A percentile compares a stretch with the other conserved stretches of the same genome.
phyloP scores from a whole-genome alignment of 139 green algal genomes.

The Pseudopediastrum boryanum region DNA sequence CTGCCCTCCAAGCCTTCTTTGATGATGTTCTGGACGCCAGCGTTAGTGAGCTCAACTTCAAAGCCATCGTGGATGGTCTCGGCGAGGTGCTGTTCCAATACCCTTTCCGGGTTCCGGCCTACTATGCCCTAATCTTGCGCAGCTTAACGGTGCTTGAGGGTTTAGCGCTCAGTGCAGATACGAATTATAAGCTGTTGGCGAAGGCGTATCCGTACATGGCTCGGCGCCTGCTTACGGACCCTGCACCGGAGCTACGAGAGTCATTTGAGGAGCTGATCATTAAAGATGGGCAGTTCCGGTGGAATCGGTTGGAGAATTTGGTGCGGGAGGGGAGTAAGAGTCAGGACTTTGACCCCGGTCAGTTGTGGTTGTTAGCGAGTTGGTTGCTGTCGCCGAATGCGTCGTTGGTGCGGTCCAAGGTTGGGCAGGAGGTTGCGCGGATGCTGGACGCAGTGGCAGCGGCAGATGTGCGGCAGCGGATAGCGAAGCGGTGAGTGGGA shows the following conservation, averaged over 20 bases:
- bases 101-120: constrained; percentile 85
- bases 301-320: constrained; percentile 89
- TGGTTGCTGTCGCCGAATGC: constrained; percentile 67
- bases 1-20: constrained; percentile 92
- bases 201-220: constrained; percentile 98
- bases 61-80: constrained; percentile 94
- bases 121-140: constrained; percentile 97
- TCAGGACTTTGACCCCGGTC: constrained; percentile 74
- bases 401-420: constrained; percentile 4
- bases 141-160: constrained; percentile 96
- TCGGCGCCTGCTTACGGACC: constrained; percentile 91
- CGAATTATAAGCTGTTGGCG: constrained; percentile 90
- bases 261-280: constrained; percentile 86
- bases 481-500: constrained; percentile 38
- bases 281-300: constrained; percentile 70
- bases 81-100: constrained; percentile 93
- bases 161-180: constrained; percentile 68
- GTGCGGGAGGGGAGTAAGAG: constrained; percentile 80
- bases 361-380: constrained; percentile 88
- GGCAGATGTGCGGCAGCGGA: constrained; percentile 40
- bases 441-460: constrained; percentile 76
- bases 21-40: constrained; percentile 86
- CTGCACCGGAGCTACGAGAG: constrained; percentile 77
- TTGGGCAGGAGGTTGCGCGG: constrained; percentile 73
- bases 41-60: constrained; percentile 92